Evolutionary conservation across 441 rosid species (phyloP).

Genomic region (Pelargonium myrrhifolium): DNA sequence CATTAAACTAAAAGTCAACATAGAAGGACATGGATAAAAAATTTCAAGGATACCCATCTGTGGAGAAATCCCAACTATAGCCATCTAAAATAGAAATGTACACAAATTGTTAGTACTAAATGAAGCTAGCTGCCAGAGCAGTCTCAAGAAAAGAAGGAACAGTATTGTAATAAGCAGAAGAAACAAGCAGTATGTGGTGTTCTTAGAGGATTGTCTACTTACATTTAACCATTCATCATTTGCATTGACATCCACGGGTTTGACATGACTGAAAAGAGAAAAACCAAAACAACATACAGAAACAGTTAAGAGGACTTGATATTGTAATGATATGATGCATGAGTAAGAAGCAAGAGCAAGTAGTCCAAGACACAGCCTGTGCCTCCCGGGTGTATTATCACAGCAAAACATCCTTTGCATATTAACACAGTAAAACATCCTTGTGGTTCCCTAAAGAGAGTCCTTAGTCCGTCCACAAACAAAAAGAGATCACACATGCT

Average conservation of each 20-base stretch:
- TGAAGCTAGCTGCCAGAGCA: constrained; percentile 19
- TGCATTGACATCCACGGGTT: constrained; percentile 84
- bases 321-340: constrained; percentile 9
- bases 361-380: background rate
- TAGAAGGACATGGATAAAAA: background rate
- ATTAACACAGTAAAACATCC: background rate
- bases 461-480: background rate
- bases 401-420: background rate
- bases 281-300: constrained; percentile 6
- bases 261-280: constrained; percentile 58
- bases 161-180: background rate
- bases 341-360: constrained; percentile 6
- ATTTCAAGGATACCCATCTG: constrained; percentile 66
- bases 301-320: constrained; percentile 20
- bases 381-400: background rate
- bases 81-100: constrained; percentile 56
- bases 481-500: background rate
- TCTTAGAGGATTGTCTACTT: constrained; percentile 32
- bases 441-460: background rate
- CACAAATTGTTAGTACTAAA: constrained; percentile 10
- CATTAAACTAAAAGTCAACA: no score
- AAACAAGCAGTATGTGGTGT: constrained; percentile 12
- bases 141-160: constrained; percentile 8
- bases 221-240: constrained; percentile 95
- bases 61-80: constrained; percentile 84